These are phyloP conservation scores for Mycena vulgaris DNA, from an alignment of 768 basidiomycete genomes.

Conservation along the genomic window DNA sequence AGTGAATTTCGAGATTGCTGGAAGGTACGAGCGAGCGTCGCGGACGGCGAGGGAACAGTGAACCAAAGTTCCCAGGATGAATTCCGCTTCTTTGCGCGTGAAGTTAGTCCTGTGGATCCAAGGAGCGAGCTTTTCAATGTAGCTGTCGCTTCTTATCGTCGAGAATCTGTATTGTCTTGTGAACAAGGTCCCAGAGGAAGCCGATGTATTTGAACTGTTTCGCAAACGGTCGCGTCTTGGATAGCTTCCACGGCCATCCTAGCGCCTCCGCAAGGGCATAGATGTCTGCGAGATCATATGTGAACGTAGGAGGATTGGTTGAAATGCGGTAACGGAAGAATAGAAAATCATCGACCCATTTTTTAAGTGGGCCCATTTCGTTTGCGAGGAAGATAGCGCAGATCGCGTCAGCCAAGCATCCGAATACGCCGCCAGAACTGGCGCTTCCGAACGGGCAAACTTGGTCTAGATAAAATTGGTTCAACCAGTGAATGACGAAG, in stretches of 20 bases:
- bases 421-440: conserved; percentile 49
- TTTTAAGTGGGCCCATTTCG: conserved; percentile 41
- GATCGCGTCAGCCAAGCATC: conserved; percentile 48
- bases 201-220: conserved; percentile 53
- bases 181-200: conserved; percentile 36
- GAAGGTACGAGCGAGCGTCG: too few species aligned
- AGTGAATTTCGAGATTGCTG: too few species aligned
- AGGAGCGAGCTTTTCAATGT: too few species aligned
- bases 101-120: too few species aligned
- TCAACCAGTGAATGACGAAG: conserved; percentile 43
- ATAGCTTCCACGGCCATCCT: conserved; percentile 50
- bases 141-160: too few species aligned
- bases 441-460: conserved; percentile 45
- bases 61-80: too few species aligned
- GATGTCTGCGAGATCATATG: conserved; percentile 43
- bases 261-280: conserved; percentile 41
- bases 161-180: too few species aligned
- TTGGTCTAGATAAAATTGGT: conserved; percentile 47
- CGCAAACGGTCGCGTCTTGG: conserved; percentile 48
- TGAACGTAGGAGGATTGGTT: conserved; percentile 15
- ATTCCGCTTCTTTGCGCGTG: too few species aligned
- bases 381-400: conserved; percentile 34
- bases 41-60: too few species aligned
- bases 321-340: conserved; percentile 45
- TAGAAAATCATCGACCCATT: conserved; percentile 57